Evolutionary conservation across 805 yeast species (phyloP).

Genomic region (Teunomyces funiuensis): DNA sequence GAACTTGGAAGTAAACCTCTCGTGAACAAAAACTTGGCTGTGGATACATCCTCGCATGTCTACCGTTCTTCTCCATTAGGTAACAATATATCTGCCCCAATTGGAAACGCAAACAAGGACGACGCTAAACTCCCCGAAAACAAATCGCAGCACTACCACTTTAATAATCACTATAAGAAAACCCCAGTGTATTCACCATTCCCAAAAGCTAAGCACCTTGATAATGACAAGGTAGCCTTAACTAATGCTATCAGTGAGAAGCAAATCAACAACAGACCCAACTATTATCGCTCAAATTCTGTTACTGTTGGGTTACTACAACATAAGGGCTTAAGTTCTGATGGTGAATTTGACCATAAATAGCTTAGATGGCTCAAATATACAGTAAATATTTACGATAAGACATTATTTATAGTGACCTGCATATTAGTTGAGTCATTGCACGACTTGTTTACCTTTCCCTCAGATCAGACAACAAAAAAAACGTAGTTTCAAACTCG

Average conservation of each 20-base stretch:
- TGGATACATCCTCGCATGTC: neutral
- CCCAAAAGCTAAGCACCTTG: constrained; percentile 40
- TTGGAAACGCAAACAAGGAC: neutral
- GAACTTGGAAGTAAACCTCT: neutral
- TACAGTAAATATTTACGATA: neutral
- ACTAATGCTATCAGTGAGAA: constrained; percentile 19
- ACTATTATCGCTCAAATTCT: constrained; percentile 37
- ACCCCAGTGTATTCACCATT: constrained; percentile 44
- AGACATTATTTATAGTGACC: neutral
- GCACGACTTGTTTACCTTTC: constrained; percentile 5
- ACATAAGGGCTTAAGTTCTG: constrained; percentile 13
- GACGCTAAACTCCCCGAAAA: neutral
- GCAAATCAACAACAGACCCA: constrained; percentile 23
- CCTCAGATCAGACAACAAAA: constrained; percentile 5
- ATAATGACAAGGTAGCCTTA: constrained; percentile 30
- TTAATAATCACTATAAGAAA: constrained; percentile 48
- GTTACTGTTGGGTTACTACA: constrained; percentile 41
- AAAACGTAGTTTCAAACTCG: neutral
- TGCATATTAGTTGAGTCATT: neutral
- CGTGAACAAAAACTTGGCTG: neutral
- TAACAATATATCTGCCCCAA: constrained; percentile 1
- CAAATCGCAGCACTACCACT: constrained; percentile 20
- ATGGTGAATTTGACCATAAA: neutral
- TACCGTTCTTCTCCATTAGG: neutral
- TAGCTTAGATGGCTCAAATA: neutral